Evolutionary conservation across 352 stramenopile species (phyloP), one percentile per base, ranked within the genome.

Genomic region (Globisporangium spiculum): DNA sequence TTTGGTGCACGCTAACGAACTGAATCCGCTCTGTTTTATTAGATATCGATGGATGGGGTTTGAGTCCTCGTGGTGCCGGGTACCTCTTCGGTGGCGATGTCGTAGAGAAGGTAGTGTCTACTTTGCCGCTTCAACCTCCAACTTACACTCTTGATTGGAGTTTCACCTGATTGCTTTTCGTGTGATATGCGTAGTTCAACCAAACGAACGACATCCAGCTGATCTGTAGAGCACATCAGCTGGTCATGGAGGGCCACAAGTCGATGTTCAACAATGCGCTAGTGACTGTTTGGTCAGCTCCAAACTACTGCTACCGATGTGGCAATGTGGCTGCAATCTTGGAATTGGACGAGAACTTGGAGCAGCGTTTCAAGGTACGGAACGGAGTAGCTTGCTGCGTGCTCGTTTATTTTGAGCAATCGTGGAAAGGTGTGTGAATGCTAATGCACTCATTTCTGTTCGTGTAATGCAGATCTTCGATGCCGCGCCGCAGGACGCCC

Each of bases 71-170:
- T 72, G 98, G 98, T 9, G 97, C 97, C 18, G 97, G 97, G 18
- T 99, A 99, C 75, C 78, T 99, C 1, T 99, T 99, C 75, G 98
- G 98, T 24, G 96, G 93, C 18, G 97, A 99, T 77, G 97, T 99
- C 34, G 96, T 99, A 54, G 88, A 97, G 68, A 98, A 99, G 76
- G 83, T 92, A 69, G 9, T 18, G 53, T 55, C 12, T 2, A 61
- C 20, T 24, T 7, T 65, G 50, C 27, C 20, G 14, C 27, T 60
- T 59, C 18, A 46, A 10, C 30, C 44, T 26, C 16, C 8, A 18
- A 9, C 7, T 20, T 60, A 27, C 10, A 46, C 48, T 60, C 30
- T 48, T 66, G 18, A 20, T 52, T 6, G 20, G 24, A 58, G 34
- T 44, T n/a, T 69, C 6, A 60, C 16, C 22, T 26, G 44, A 14